Evolutionary conservation across 139 green algal species (phyloP).

Genomic region (Deuterostichococcus epilithicus): DNA sequence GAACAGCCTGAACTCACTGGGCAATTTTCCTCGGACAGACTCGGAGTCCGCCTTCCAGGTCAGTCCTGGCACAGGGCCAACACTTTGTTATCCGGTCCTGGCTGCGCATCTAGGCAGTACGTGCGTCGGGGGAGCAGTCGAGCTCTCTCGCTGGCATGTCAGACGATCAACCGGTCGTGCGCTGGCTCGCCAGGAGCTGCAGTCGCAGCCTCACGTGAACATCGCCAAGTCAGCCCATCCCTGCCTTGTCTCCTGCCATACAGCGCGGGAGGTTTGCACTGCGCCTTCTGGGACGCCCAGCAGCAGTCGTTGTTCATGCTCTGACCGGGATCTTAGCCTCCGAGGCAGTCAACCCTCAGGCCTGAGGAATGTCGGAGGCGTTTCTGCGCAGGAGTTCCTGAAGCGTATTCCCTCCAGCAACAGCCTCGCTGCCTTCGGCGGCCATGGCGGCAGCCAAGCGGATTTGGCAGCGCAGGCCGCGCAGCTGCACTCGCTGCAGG

Average conservation of each 20-base stretch:
- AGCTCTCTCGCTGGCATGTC: too few relatives aligned
- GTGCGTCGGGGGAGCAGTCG: too few relatives aligned
- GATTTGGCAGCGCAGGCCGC: constrained; percentile 1
- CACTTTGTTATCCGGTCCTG: not conserved
- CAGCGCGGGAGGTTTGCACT: too few relatives aligned
- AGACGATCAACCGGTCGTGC: too few relatives aligned
- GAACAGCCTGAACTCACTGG: constrained; percentile 3
- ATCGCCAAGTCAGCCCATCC: too few relatives aligned
- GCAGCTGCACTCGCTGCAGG: constrained; percentile 30
- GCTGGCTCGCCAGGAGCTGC: too few relatives aligned
- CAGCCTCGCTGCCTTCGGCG: constrained; percentile 40
- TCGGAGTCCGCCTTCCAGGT: constrained; percentile 53
- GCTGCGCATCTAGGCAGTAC: not conserved
- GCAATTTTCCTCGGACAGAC: constrained; percentile 47
- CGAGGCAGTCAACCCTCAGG: too few relatives aligned
- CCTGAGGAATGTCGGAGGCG: not conserved
- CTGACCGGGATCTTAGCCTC: too few relatives aligned
- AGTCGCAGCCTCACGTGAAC: too few relatives aligned
- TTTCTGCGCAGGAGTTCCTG: constrained; percentile 54
- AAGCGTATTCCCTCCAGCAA: constrained; percentile 65
- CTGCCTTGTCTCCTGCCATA: too few relatives aligned
- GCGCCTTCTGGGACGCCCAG: too few relatives aligned
- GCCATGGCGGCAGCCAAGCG: not conserved
- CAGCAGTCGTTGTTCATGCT: not conserved
- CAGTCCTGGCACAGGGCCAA: too few relatives aligned